Evolutionary conservation across 495 filamentous ascomycete genomes (phyloP).

Genomic region (Monascus purpureus): DNA sequence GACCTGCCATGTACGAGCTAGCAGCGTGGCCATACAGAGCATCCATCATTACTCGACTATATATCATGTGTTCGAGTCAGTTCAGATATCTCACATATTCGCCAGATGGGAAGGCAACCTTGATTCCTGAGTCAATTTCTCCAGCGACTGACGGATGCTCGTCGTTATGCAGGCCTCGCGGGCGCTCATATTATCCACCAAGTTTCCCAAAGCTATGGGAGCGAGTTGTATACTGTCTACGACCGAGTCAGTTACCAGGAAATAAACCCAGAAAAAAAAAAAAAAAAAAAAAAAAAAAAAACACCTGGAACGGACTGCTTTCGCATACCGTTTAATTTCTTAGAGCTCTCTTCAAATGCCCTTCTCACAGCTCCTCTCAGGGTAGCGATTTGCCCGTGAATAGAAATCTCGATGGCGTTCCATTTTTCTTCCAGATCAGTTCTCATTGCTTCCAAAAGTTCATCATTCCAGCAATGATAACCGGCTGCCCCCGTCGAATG

Average conservation of each 20-base stretch:
- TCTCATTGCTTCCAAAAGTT: constrained; percentile 1
- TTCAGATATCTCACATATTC: not conserved
- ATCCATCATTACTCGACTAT: constrained; percentile 6
- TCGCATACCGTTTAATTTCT: not conserved
- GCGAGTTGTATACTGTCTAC: constrained; percentile 4
- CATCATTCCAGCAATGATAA: constrained; percentile 14
- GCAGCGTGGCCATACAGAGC: constrained; percentile 5
- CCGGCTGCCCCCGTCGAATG: constrained; percentile 2
- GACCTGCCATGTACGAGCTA: constrained; percentile 11
- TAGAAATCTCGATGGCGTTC: not conserved
- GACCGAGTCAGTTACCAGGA: not conserved
- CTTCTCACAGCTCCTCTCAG: not conserved
- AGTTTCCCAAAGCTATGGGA: constrained; percentile 5
- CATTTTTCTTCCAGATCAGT: not conserved
- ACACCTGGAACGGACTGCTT: too few species aligned
- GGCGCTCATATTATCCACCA: constrained; percentile 3
- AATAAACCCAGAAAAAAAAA: not conserved
- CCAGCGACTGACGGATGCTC: not conserved
- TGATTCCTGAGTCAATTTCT: constrained; percentile 1
- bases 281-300: too few species aligned
- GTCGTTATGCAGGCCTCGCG: constrained; percentile 6
- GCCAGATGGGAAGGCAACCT: constrained; percentile 3
- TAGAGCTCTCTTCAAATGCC: not conserved
- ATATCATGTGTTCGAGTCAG: too few species aligned
- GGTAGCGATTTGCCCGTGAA: not conserved